Conservation (phyloP, 2,329 filamentous ascomycete species). For the Pezizomycotina sp. region DNA sequence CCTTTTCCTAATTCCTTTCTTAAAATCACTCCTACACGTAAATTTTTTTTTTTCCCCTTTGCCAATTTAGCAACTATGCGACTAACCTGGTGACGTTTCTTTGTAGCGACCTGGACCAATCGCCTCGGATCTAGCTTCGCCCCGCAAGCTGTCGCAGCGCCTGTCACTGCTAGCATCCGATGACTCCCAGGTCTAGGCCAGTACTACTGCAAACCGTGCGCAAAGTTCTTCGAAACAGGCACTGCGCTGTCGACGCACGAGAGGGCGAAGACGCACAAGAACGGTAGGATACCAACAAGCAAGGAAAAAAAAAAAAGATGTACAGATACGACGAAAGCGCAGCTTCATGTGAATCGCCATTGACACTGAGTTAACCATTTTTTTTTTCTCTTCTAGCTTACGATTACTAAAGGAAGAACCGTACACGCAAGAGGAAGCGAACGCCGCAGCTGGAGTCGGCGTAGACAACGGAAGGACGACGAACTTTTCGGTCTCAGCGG, state of each 20-base stretch:
- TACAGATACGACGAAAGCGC: not conserved
- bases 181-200: slow-evolving; percentile 74
- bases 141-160: slow-evolving; percentile 65
- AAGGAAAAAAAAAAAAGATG: not conserved
- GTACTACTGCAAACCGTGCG: slow-evolving; percentile 81
- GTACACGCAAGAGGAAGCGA: slow-evolving; percentile 71
- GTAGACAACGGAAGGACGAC: slow-evolving; percentile 55
- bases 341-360: not conserved
- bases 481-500: too few relatives aligned
- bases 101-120: slow-evolving; percentile 89
- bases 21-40: slow-evolving; percentile 7
- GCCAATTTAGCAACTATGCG: slow-evolving; percentile 33
- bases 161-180: slow-evolving; percentile 64
- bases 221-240: slow-evolving; percentile 90
- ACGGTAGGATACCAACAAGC: not conserved
- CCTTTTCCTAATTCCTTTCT: not conserved
- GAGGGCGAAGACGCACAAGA: slow-evolving; percentile 81
- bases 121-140: slow-evolving; percentile 59
- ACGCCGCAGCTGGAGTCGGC: slow-evolving; percentile 57
- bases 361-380: not conserved
- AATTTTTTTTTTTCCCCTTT: slow-evolving; percentile 10
- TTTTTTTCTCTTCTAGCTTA: slow-evolving; percentile 38
- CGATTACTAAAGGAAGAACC: slow-evolving; percentile 70
- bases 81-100: slow-evolving; percentile 25
- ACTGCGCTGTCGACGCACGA: slow-evolving; percentile 56